Evolutionary conservation across 1,139 yeast genomes (phyloP).

Genomic region (Saccharomyces hybrid): DNA sequence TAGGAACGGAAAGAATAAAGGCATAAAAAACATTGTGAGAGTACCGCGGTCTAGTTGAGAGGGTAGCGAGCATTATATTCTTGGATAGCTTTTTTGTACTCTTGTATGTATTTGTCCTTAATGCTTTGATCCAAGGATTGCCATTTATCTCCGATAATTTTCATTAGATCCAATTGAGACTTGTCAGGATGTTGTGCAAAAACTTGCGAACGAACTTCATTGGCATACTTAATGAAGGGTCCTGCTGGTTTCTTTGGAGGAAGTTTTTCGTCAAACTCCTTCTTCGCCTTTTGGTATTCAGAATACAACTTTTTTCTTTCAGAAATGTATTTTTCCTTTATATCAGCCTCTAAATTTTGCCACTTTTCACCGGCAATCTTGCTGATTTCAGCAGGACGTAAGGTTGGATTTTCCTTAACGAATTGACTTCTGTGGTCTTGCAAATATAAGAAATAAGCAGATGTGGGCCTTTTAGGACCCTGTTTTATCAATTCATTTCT

Average conservation of each 20-base stretch:
- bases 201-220: slow-evolving; percentile 16
- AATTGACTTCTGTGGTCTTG: slow-evolving; percentile 14
- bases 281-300: slow-evolving; percentile 8
- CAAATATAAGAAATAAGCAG: slow-evolving; percentile 21
- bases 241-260: slow-evolving; percentile 28
- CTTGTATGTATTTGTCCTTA: slow-evolving; percentile 16
- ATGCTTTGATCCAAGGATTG: slow-evolving; percentile 11
- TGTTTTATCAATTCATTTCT: slow-evolving; percentile 14
- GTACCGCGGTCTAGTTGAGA: background rate
- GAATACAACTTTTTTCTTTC: slow-evolving; percentile 6
- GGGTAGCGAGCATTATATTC: background rate
- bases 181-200: slow-evolving; percentile 16
- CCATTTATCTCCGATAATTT: slow-evolving; percentile 23
- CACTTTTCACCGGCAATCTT: slow-evolving; percentile 25
- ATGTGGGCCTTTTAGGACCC: slow-evolving; percentile 30
- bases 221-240: slow-evolving; percentile 19
- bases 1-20: background rate
- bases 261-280: slow-evolving; percentile 10
- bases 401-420: slow-evolving; percentile 18
- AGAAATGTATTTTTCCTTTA: slow-evolving; percentile 17
- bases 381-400: slow-evolving; percentile 16
- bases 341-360: slow-evolving; percentile 21
- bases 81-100: slow-evolving; percentile 15
- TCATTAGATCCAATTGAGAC: slow-evolving; percentile 17
- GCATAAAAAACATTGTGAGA: background rate